Evolutionary conservation across 1,284 basidiomycete species (phyloP).

Genomic region (Takashimella tepidaria): DNA sequence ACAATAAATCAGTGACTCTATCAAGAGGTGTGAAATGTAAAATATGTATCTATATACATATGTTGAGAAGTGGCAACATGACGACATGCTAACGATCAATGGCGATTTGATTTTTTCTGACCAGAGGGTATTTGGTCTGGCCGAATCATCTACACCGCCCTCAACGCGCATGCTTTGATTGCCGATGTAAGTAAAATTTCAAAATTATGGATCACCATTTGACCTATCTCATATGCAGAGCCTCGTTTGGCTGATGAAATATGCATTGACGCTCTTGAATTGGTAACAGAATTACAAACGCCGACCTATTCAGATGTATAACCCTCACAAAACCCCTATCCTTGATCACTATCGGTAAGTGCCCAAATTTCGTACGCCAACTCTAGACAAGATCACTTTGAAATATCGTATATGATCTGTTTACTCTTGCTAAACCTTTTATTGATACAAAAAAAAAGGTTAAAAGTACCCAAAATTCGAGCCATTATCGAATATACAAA

Average conservation of each 20-base stretch:
- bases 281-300: constrained; percentile 76
- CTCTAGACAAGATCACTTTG: too few relatives aligned
- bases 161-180: constrained; percentile 77
- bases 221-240: too few relatives aligned
- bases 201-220: neutral
- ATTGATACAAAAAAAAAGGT: constrained; percentile 51
- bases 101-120: constrained; percentile 5
- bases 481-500: constrained; percentile 80
- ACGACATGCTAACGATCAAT: neutral
- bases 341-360: constrained; percentile 83
- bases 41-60: too few relatives aligned
- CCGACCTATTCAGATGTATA: constrained; percentile 86
- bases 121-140: constrained; percentile 55
- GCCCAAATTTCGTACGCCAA: constrained; percentile 1
- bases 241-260: too few relatives aligned
- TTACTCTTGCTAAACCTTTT: neutral
- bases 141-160: constrained; percentile 80
- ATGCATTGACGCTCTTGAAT: too few relatives aligned
- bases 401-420: neutral
- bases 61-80: too few relatives aligned
- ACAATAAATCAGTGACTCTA: too few relatives aligned
- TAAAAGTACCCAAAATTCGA: constrained; percentile 88
- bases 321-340: constrained; percentile 83
- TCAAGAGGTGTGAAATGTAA: too few relatives aligned
- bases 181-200: constrained; percentile 60